Conservation (phyloP, 805 yeast genomes). For the Debaryomyces tyrocola region DNA sequence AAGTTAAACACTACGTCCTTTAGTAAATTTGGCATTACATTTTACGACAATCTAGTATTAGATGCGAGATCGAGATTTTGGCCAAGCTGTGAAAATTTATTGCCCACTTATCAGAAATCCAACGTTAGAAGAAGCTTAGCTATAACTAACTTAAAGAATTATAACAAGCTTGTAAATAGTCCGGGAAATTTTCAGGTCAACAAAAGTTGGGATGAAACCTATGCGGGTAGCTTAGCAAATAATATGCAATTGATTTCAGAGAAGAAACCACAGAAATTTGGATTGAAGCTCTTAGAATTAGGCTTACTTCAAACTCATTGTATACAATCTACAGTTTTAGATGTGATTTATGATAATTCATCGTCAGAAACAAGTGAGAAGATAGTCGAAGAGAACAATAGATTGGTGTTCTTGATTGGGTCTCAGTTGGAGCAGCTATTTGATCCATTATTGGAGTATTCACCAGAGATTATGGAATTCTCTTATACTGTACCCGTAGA, state of each 20-base stretch:
- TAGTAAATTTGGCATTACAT: slow-evolving; percentile 66
- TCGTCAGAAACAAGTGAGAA: slow-evolving; percentile 26
- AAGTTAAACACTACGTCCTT: slow-evolving; percentile 55
- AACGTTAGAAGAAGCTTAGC: slow-evolving; percentile 77
- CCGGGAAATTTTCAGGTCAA: slow-evolving; percentile 41
- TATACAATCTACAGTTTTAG: slow-evolving; percentile 60
- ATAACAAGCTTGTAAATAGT: slow-evolving; percentile 51
- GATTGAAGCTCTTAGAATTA: slow-evolving; percentile 51
- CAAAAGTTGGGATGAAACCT: slow-evolving; percentile 65
- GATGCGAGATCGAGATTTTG: slow-evolving; percentile 64
- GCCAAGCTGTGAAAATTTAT: slow-evolving; percentile 75
- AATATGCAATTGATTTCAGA: slow-evolving; percentile 55
- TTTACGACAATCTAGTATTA: slow-evolving; percentile 58
- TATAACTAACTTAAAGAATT: slow-evolving; percentile 66
- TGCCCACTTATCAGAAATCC: slow-evolving; percentile 46
- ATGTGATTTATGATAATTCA: slow-evolving; percentile 67
- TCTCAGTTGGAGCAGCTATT: slow-evolving; percentile 85
- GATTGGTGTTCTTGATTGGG: slow-evolving; percentile 73
- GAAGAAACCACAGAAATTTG: slow-evolving; percentile 56
- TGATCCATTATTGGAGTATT: slow-evolving; percentile 86
- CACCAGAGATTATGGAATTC: slow-evolving; percentile 82
- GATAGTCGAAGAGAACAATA: slow-evolving; percentile 67
- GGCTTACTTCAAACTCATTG: slow-evolving; percentile 56
- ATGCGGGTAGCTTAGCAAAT: slow-evolving; percentile 80
- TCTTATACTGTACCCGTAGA: slow-evolving; percentile 62